phyloP scores from a whole-genome alignment of 1,284 basidiomycete species.

The Apiotrichum brassicae region DNA sequence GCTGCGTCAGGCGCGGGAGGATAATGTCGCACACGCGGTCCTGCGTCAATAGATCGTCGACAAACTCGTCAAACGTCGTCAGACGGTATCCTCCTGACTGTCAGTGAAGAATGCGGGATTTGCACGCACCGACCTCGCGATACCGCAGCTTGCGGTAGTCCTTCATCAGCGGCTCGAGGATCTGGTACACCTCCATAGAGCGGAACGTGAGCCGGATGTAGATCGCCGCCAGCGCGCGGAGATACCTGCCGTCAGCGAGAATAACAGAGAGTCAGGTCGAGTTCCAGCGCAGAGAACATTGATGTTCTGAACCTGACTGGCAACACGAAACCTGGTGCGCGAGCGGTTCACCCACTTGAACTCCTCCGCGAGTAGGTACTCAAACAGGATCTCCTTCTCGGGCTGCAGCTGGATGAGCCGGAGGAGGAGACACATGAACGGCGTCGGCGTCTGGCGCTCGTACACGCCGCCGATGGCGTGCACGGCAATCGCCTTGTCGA shows the following conservation, averaged over 20 bases:
- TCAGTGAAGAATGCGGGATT: background rate
- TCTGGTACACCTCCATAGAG: conserved; percentile 81
- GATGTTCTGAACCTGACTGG: too few relatives aligned
- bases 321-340: too few relatives aligned
- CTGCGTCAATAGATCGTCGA: conserved; percentile 75
- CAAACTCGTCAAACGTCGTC: conserved; percentile 86
- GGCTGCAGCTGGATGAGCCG: conserved; percentile 97
- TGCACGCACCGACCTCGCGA: conserved; percentile 63
- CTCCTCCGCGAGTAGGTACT: conserved; percentile 90
- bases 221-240: conserved; percentile 85
- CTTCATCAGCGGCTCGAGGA: conserved; percentile 87
- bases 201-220: conserved; percentile 93
- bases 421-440: conserved; percentile 83
- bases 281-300: too few relatives aligned
- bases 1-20: conserved; percentile 78
- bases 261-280: background rate
- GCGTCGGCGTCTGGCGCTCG: conserved; percentile 78
- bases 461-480: conserved; percentile 86
- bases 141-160: conserved; percentile 87
- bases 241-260: conserved; percentile 57
- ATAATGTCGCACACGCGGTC: conserved; percentile 97
- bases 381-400: conserved; percentile 89
- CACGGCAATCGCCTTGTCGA: conserved; percentile 82
- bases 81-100: conserved; percentile 63
- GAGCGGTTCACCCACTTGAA: conserved; percentile 97